Percentiles rank a stretch among this genome's conserved stretches.
phyloP scores from a whole-genome alignment of 2,329 filamentous ascomycete species.

The Cryphonectria parasitica region DNA sequence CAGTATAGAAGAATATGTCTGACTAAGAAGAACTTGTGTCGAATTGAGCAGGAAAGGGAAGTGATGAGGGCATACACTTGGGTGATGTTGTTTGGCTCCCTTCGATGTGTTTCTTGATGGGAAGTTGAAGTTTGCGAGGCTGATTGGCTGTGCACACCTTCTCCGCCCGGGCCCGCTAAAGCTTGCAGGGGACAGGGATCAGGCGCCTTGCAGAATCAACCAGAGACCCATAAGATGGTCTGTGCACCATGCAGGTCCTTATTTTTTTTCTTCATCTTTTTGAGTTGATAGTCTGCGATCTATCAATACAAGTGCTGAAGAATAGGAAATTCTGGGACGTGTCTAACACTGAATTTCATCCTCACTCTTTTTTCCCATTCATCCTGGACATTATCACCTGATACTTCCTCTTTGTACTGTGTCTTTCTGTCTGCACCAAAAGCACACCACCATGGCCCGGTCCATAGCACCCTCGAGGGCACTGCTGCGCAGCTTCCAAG shows the following conservation, averaged over 20 bases:
- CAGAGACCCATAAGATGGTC: slow-evolving; percentile 13
- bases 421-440: too few species aligned
- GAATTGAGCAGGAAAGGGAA: background rate
- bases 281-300: too few species aligned
- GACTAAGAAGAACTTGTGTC: background rate
- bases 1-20: background rate
- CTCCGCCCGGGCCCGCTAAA: background rate
- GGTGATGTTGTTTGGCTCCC: background rate
- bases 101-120: background rate
- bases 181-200: background rate
- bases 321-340: slow-evolving; percentile 2
- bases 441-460: slow-evolving; percentile 43
- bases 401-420: background rate
- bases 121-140: background rate
- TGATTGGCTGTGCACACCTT: slow-evolving; percentile 21
- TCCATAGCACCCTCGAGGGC: slow-evolving; percentile 42
- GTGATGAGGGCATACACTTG: background rate
- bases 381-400: background rate
- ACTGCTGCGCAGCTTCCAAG: slow-evolving; percentile 40
- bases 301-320: background rate
- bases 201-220: background rate
- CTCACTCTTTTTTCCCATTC: too few species aligned
- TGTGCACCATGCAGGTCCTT: slow-evolving; percentile 24
- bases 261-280: background rate
- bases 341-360: background rate